Conservation (phyloP, 441 rosid species). For the Populus hybrid region DNA sequence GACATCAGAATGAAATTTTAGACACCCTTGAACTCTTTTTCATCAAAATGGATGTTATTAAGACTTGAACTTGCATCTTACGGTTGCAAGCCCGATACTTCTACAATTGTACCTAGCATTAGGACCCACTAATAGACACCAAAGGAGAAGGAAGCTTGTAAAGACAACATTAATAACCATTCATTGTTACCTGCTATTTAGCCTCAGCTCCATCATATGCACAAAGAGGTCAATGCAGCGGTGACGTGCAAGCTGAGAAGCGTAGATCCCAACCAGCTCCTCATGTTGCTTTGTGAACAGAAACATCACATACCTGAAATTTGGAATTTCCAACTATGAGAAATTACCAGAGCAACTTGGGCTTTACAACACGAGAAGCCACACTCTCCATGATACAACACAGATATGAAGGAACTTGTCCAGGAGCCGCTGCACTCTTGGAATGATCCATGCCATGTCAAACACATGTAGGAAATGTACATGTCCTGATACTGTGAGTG, state of each 20-base stretch:
- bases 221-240: conserved; percentile 97
- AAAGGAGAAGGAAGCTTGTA: neutral
- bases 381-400: conserved; percentile 1
- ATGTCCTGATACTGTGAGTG: neutral
- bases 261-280: conserved; percentile 93
- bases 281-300: conserved; percentile 95
- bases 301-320: conserved; percentile 90
- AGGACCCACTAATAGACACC: neutral
- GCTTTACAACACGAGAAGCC: neutral
- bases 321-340: conserved; percentile 19
- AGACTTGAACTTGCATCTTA: neutral
- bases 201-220: conserved; percentile 98
- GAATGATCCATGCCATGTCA: neutral
- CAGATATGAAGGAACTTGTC: neutral
- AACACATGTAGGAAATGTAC: neutral
- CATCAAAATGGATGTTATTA: neutral
- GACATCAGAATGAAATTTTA: neutral
- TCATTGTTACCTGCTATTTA: conserved; percentile 68
- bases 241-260: conserved; percentile 92
- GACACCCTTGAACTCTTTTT: neutral
- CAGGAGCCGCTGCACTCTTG: neutral
- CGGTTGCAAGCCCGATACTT: neutral
- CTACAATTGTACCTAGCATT: neutral
- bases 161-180: neutral
- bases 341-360: conserved; percentile 7